Conservation (phyloP, 352 stramenopile species). For the Thraustochytrium sp. region DNA sequence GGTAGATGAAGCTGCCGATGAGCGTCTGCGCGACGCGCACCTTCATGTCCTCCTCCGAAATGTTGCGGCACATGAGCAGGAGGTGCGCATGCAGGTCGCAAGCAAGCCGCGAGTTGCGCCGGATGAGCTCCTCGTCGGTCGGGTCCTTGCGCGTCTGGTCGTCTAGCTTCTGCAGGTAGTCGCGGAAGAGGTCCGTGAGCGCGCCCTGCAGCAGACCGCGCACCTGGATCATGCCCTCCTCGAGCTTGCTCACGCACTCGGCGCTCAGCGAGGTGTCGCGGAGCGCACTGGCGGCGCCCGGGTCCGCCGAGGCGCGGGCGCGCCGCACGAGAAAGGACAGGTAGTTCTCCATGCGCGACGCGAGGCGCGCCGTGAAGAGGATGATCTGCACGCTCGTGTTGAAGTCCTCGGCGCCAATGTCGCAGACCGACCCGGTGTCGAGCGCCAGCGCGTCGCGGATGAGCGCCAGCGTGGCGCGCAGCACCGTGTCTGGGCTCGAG, state of each 20-base stretch:
- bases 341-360: conserved; percentile 43
- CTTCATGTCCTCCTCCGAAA: background rate
- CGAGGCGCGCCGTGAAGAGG: conserved; percentile 43
- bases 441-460: conserved; percentile 54
- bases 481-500: conserved; percentile 66
- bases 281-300: background rate
- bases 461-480: conserved; percentile 69
- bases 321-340: conserved; percentile 29
- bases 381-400: conserved; percentile 47
- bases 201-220: conserved; percentile 26
- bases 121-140: conserved; percentile 45
- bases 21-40: conserved; percentile 21
- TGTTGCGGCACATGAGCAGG: conserved; percentile 45
- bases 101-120: conserved; percentile 42
- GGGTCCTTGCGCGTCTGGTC: conserved; percentile 38
- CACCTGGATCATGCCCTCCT: background rate
- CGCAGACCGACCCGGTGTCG: conserved; percentile 45
- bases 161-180: conserved; percentile 48
- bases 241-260: conserved; percentile 40
- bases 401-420: conserved; percentile 41
- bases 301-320: background rate
- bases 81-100: conserved; percentile 49
- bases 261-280: conserved; percentile 9
- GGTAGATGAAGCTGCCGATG: conserved; percentile 47
- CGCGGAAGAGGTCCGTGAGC: conserved; percentile 23